Conservation (phyloP, 257 asterid genomes). For the Datura wrightii region DNA sequence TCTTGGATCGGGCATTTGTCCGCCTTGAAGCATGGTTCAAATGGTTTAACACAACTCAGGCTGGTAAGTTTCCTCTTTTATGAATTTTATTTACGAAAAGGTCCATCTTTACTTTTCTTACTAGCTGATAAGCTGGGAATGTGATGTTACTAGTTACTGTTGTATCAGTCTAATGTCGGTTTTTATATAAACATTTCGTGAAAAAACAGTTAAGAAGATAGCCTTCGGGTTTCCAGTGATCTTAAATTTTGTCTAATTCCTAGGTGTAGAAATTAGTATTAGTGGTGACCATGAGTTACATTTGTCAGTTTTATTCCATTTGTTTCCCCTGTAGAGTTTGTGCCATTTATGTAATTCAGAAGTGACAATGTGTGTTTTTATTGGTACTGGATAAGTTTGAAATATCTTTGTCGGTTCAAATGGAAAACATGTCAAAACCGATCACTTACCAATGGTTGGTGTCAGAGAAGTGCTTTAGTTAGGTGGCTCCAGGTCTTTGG, state of each 20-base stretch:
- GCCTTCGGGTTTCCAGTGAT: background rate
- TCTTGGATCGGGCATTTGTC: conserved; percentile 73
- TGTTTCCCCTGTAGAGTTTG: background rate
- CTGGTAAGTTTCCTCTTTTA: conserved; percentile 56
- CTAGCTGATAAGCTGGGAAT: background rate
- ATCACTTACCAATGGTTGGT: background rate
- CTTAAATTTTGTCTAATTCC: background rate
- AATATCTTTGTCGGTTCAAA: background rate
- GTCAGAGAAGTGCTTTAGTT: background rate
- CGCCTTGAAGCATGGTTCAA: conserved; percentile 96
- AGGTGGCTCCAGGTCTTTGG: background rate
- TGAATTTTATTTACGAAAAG: background rate
- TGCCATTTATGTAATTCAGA: background rate
- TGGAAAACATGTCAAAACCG: background rate
- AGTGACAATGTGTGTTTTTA: conserved; percentile 7
- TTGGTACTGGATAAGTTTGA: background rate
- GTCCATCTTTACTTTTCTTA: background rate
- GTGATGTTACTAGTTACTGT: background rate
- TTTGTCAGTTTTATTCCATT: background rate
- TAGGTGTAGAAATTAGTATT: background rate
- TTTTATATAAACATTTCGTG: background rate
- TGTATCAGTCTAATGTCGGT: background rate
- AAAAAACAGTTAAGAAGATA: background rate
- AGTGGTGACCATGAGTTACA: background rate
- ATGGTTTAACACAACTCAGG: conserved; percentile 93